Conservation (phyloP, 176 grass and related monocot genomes). For the Leersia perrieri region DNA sequence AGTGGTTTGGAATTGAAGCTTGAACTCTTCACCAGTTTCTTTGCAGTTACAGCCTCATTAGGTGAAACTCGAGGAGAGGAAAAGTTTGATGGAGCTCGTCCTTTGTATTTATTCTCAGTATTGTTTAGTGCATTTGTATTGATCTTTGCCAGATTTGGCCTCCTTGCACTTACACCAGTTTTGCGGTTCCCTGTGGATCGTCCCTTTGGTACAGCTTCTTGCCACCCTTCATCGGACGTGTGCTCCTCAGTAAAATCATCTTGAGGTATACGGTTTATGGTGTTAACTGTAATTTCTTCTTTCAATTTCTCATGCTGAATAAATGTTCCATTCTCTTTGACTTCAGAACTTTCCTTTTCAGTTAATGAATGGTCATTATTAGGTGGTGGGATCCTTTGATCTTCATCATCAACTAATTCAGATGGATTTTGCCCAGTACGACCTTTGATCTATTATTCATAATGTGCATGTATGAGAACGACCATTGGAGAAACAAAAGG, state of each 20-base stretch:
- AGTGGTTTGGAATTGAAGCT: slow-evolving; percentile 68
- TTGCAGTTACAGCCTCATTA: slow-evolving; percentile 47
- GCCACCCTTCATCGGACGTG: slow-evolving; percentile 85
- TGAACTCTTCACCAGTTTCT: slow-evolving; percentile 78
- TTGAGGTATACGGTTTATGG: slow-evolving; percentile 41
- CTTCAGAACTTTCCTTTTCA: slow-evolving; percentile 52
- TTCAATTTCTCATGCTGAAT: slow-evolving; percentile 51
- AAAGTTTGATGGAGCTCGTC: slow-evolving; percentile 47
- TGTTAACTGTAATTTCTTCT: slow-evolving; percentile 53
- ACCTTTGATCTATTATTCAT: slow-evolving; percentile 72
- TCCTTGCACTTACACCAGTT: slow-evolving; percentile 58
- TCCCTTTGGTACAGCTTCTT: slow-evolving; percentile 87
- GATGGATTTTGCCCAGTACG: slow-evolving; percentile 60
- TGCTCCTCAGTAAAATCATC: slow-evolving; percentile 63
- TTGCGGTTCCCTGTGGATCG: slow-evolving; percentile 55
- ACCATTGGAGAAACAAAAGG: slow-evolving; percentile 21
- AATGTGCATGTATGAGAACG: slow-evolving; percentile 31
- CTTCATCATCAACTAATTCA: slow-evolving; percentile 66
- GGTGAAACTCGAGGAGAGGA: slow-evolving; percentile 59
- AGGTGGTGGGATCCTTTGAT: slow-evolving; percentile 49
- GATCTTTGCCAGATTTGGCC: slow-evolving; percentile 75
- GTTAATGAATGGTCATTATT: slow-evolving; percentile 45
- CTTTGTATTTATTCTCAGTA: slow-evolving; percentile 73
- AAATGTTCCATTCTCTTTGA: slow-evolving; percentile 60
- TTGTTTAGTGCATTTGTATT: slow-evolving; percentile 62